Conservation (phyloP, 2,329 filamentous ascomycete species). For the Magnaporthales sp. region DNA sequence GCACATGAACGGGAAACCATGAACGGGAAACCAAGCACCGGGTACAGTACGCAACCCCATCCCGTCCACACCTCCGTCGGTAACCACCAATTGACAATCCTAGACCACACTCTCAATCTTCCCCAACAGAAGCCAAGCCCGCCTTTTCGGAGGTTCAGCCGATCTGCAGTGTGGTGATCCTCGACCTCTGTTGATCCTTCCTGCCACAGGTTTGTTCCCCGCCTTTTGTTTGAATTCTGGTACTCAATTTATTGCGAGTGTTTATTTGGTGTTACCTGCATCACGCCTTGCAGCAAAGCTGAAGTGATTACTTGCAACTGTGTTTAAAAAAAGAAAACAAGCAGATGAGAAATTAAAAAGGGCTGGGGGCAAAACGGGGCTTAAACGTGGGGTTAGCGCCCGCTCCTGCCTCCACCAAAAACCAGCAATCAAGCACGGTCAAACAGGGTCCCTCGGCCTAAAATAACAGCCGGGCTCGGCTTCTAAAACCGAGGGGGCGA, state of each 20-base stretch:
- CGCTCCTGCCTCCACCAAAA: neutral
- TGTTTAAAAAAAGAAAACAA: too few species aligned
- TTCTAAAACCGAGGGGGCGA: neutral
- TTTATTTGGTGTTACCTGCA: neutral
- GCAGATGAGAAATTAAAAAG: neutral
- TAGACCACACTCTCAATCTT: neutral
- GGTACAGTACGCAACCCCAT: neutral
- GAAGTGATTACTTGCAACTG: too few species aligned
- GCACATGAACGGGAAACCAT: too few species aligned
- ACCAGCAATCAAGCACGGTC: neutral
- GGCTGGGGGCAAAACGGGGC: neutral
- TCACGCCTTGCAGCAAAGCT: neutral
- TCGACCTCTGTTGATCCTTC: neutral
- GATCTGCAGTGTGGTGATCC: neutral
- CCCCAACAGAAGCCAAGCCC: neutral
- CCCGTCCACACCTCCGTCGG: neutral
- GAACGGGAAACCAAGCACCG: neutral
- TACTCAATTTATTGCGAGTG: neutral
- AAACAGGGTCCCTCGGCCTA: neutral
- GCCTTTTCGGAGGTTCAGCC: neutral
- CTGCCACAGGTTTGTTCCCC: neutral
- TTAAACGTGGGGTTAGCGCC: neutral
- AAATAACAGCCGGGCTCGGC: neutral
- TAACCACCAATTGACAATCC: neutral
- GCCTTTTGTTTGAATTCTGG: neutral